Conservation (phyloP, 371 early-diverging fungal species). For the Amoeboaphelidium occidentale region DNA sequence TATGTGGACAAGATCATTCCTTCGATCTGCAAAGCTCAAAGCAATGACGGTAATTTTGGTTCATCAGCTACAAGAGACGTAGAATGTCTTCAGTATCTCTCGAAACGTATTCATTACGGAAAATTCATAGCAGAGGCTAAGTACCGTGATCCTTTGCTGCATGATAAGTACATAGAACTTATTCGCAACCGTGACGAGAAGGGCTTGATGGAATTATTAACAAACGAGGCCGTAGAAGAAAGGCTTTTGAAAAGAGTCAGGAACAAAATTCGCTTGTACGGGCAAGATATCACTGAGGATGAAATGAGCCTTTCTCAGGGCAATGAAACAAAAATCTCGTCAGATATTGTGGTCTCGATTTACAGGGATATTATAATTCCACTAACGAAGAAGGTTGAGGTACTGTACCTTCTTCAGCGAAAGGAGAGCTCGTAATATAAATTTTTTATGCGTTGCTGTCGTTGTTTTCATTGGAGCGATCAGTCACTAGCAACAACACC, state of each 20-base stretch:
- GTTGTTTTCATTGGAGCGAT: too few species aligned
- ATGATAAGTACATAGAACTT: conserved; percentile 50
- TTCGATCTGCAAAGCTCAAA: conserved; percentile 22
- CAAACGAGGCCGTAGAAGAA: conserved; percentile 57
- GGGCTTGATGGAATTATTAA: conserved; percentile 48
- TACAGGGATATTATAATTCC: conserved; percentile 59
- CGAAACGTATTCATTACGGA: conserved; percentile 85
- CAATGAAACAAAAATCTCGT: conserved; percentile 26
- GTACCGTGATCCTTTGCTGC: conserved; percentile 45
- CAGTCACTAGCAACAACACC: too few species aligned
- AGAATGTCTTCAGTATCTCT: conserved; percentile 69
- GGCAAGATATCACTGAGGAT: conserved; percentile 36
- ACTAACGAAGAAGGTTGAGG: conserved; percentile 70
- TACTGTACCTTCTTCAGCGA: conserved; percentile 60
- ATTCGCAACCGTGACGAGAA: conserved; percentile 44
- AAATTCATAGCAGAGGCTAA: conserved; percentile 91
- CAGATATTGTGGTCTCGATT: conserved; percentile 53
- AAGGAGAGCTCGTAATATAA: too few species aligned
- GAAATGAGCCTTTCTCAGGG: conserved; percentile 4
- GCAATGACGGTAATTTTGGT: conserved; percentile 73
- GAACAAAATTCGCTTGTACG: conserved; percentile 70
- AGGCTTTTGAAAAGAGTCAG: conserved; percentile 48
- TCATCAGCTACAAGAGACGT: conserved; percentile 73
- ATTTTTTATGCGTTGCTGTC: too few species aligned
- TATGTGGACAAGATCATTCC: conserved; percentile 28